Evolutionary conservation across 352 stramenopile genomes (phyloP), one percentile per base, ranked within the genome.

Genomic region (Phytophthora colocasiae): DNA sequence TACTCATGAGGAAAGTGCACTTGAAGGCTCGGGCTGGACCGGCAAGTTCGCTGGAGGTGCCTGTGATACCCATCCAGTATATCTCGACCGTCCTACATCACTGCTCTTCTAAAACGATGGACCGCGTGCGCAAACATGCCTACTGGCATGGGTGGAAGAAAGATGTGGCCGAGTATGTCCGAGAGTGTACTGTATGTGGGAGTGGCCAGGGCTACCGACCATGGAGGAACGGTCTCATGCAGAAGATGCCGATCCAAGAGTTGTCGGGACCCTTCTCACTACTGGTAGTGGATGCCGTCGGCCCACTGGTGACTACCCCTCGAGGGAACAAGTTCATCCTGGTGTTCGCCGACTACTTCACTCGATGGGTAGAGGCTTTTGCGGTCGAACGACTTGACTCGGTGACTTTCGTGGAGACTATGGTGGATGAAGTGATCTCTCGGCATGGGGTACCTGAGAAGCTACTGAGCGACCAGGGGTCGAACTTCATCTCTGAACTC

Each of bases 191-290:
- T 26, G 11, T 27, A 4, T 47, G 17, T 47, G 15, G 19, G 5
- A 24, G n/a, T 15, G 41, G 19, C 10, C 27, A 63, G 29, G 44
- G 55, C 8, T 53, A 53, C 24, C 43, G 55, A 27, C 44, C 44
- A 6, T 63, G 55, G 44, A 9, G 22, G 17, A 36, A 40, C 12
- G 44, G 55, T 4, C 32, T 45, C 1, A 63, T 63, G 55, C 44
- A 63, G 12, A 44, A 45, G 3, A 63, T 63, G 55, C 44, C 55
- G 0, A 36, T 63, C 2, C 19, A 54, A 11, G 44, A 63, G 2
- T 32, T 55, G 10, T 19, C 29, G 15, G 55, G 55, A 31, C 55
- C 55, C 3, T 63, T 63, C 44, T 63, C 44, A 10, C n/a, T 63
- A 22, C 27, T 63, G 3, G 55, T 50, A 1, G 43, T 63, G 43